Evolutionary conservation across 208 protist genomes (phyloP), one percentile per base, ranked within the genome.

Genomic region (Crithidia sp.): DNA sequence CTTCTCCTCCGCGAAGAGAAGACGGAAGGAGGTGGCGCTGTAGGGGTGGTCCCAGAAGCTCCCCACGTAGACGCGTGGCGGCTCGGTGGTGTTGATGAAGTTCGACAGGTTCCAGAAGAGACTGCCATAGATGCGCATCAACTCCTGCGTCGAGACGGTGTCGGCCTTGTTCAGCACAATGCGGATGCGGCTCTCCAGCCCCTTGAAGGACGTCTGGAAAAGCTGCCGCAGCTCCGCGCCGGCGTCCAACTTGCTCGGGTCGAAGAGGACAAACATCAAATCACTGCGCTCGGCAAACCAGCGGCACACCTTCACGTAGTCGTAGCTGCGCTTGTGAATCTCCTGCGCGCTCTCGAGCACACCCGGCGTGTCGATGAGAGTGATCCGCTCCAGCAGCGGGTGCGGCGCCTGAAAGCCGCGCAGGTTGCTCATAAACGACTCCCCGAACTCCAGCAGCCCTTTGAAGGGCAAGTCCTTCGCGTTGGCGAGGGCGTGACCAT

Each of bases 81-180:
- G 95, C 85, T 99, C 97, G 16, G 97, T 98, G 47, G 90, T 96
- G 60, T 75, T 82, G 64, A 99, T 84, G 10, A 99, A 89, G 71
- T 95, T 97, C 16, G 95, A 96, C 4, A 99, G 79, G 60, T 91
- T 96, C 97, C 97, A 99, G 80, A 99, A 97, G 14, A 99, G 78
- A 16, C 94, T 95, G 52, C 98, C 98, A 70, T 98, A 98, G 4
- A 99, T 95, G 13, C 96, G 71, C 91, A 99, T 97, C 10, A 99
- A 86, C 83, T 98, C 93, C 85, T 98, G 96, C 16, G 85, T 83
- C 44, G 76, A 82, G 14, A 98, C 79, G 56, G 80, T 87, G 77
- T 99, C 98, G 0, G 97, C 93, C 85, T 99, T 99, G 79, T 99
- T 99, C 19, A 99, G 88, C 44, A 99, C 88, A 36, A 99, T 89